Evolutionary conservation across 371 early-diverging fungal species (phyloP), one percentile per base, ranked within the genome.

Genomic region (Mucor plumbeus): DNA sequence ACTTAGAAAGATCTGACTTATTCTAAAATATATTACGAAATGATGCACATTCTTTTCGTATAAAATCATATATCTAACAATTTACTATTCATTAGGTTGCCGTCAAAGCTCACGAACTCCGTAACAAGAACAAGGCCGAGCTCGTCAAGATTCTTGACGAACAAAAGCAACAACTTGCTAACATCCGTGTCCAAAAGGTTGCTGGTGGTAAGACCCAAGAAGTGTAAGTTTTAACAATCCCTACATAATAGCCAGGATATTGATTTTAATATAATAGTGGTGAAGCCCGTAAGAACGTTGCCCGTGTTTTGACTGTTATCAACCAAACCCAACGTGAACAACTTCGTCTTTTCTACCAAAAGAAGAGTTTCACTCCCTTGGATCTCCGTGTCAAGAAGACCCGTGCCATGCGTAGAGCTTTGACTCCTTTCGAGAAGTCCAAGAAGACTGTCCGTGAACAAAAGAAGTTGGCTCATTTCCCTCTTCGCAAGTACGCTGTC

Each of bases 301-400:
- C 97, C 67, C 92, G 95, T 72, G 94, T 95, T 66, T 84, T 94
- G 77, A 97, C 98, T 57, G 96, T 96, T 78, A 95, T 96, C 85
- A 88, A 86, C 87, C 95, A 96, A 82, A 90, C 89, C 75, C 90
- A 93, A 78, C 93, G 96, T 69, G 91, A 89, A 59, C 87, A 91
- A 80, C 90, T 95, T 67, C 91, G 92, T 70, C 76, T 87, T 62
- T 88, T 87, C 86, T 95, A 93, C 88, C 88, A 90, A 79, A 90
- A 90, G 78, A 95, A 94, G 90, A 94, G 94, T 88, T 91, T 92
- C 89, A 72, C 87, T 56, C 98, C 97, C 69, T 84, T 94, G 69
- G 97, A 97, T 78, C 91, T 97, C 81, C 94, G 98, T 77, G 85
- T 82, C 83, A 97, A 97, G 94, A 94, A 94, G 92, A 97, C 97